Percentiles rank a stretch among this genome's conserved stretches.
These are phyloP conservation scores for Penicillium angulare DNA, from an alignment of 495 filamentous ascomycete species.

Conservation along the genomic window DNA sequence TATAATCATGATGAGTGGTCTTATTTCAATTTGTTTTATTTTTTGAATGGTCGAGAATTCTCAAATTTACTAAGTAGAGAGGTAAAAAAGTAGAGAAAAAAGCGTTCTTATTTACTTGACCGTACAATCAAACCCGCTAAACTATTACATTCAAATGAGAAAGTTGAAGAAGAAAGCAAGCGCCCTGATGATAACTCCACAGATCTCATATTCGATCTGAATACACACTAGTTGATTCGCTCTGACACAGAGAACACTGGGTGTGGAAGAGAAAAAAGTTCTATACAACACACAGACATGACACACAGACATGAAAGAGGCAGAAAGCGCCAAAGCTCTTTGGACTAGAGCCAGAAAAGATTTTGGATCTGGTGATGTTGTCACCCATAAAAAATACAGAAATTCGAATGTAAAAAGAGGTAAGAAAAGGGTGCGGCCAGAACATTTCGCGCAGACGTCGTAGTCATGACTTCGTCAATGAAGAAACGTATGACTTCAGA, in stretches of 20 bases:
- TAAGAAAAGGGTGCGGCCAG: slow-evolving; percentile 10
- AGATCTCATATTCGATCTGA: neutral
- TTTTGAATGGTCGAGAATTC: too few relatives aligned
- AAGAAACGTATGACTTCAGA: slow-evolving; percentile 15
- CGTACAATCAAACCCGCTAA: neutral
- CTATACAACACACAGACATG: slow-evolving; percentile 29
- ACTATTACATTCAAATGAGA: neutral
- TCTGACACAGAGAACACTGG: slow-evolving; percentile 14
- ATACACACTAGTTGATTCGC: slow-evolving; percentile 14
- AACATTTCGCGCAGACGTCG: slow-evolving; percentile 15
- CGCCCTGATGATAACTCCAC: neutral
- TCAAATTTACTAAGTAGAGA: neutral
- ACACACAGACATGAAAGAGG: neutral
- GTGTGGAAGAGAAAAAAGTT: slow-evolving; percentile 5
- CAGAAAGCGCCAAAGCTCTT: neutral
- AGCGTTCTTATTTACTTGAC: neutral
- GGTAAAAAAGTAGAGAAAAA: neutral
- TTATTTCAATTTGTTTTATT: too few relatives aligned
- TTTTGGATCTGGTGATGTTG: neutral
- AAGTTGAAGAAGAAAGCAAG: neutral
- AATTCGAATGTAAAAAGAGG: too few relatives aligned
- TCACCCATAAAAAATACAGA: neutral
- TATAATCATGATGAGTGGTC: too few relatives aligned
- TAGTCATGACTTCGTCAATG: slow-evolving; percentile 26
- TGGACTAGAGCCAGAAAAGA: too few relatives aligned